phyloP scores from a whole-genome alignment of 345 rosid species.

The Citrus hindsii region DNA sequence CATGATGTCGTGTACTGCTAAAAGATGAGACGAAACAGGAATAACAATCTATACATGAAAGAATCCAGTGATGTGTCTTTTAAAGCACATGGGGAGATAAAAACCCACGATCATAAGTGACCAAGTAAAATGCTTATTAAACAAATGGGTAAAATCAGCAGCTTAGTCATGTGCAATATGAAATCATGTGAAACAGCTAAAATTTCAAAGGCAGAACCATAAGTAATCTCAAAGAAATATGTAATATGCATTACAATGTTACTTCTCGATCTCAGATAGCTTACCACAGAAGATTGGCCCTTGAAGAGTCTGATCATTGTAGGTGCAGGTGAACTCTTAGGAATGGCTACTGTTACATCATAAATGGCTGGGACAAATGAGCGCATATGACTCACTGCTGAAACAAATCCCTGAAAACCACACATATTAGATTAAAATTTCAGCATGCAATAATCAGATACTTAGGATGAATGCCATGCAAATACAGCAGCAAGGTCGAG shows the following conservation, averaged over 20 bases:
- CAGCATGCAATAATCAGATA: background rate
- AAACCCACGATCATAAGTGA: background rate
- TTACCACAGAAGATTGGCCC: conserved; percentile 91
- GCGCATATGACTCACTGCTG: conserved; percentile 91
- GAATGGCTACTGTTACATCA: conserved; percentile 81
- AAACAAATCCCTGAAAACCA: conserved; percentile 82
- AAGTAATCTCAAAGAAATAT: background rate
- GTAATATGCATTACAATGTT: background rate
- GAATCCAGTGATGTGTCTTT: background rate
- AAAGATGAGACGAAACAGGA: background rate
- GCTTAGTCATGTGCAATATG: background rate
- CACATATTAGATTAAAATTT: conserved; percentile 3
- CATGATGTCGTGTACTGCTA: background rate
- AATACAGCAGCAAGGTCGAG: background rate
- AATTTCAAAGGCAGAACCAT: background rate
- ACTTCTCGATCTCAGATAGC: conserved; percentile 16
- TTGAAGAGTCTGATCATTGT: conserved; percentile 77
- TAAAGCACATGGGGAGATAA: background rate
- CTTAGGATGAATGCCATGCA: background rate
- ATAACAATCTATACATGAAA: background rate
- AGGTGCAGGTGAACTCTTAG: conserved; percentile 71
- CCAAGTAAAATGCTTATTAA: background rate
- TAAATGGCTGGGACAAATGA: conserved; percentile 94
- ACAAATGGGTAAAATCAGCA: background rate
- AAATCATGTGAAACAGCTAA: background rate